Percentiles rank a stretch among this genome's conserved stretches.
These are phyloP conservation scores for Ramaria sp. DNA, from an alignment of 768 basidiomycete genomes.

Conservation along the genomic window DNA sequence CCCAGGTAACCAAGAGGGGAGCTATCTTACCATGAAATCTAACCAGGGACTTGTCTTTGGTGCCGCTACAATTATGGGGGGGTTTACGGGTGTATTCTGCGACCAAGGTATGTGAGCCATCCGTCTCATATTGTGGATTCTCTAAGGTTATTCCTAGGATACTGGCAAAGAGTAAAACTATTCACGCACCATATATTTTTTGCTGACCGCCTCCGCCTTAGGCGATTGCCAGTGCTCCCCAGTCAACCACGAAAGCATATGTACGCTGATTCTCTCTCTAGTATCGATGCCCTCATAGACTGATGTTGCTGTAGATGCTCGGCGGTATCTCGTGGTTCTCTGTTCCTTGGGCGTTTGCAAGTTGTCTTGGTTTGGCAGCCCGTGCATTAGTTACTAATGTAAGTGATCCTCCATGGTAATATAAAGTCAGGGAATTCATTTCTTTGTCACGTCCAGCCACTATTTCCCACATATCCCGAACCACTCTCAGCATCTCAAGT, in stretches of 20 bases:
- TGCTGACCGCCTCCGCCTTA: slow-evolving; percentile 13
- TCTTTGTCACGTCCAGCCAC: slow-evolving; percentile 23
- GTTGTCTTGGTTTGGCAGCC: slow-evolving; percentile 34
- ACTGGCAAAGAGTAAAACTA: slow-evolving; percentile 37
- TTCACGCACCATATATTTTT: slow-evolving; percentile 9
- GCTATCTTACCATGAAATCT: slow-evolving; percentile 48
- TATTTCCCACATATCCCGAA: slow-evolving; percentile 43
- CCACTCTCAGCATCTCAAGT: slow-evolving; percentile 23
- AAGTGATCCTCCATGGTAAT: background rate
- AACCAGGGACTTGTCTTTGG: slow-evolving; percentile 34
- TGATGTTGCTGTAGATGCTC: slow-evolving; percentile 28
- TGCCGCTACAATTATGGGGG: slow-evolving; percentile 26
- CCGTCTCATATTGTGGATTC: background rate
- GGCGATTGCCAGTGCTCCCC: slow-evolving; percentile 41
- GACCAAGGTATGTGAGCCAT: slow-evolving; percentile 30
- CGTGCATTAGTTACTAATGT: slow-evolving; percentile 24
- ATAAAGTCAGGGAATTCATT: background rate
- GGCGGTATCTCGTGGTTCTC: slow-evolving; percentile 50
- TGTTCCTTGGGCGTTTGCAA: slow-evolving; percentile 41
- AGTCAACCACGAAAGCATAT: slow-evolving; percentile 41
- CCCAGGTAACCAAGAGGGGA: slow-evolving; percentile 36
- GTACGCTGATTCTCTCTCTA: slow-evolving; percentile 18
- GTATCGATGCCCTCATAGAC: too few species aligned
- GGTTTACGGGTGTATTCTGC: slow-evolving; percentile 38
- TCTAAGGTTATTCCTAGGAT: slow-evolving; percentile 22